phyloP scores from a whole-genome alignment of 805 yeast species.

The Metschnikowia arizonensis region DNA sequence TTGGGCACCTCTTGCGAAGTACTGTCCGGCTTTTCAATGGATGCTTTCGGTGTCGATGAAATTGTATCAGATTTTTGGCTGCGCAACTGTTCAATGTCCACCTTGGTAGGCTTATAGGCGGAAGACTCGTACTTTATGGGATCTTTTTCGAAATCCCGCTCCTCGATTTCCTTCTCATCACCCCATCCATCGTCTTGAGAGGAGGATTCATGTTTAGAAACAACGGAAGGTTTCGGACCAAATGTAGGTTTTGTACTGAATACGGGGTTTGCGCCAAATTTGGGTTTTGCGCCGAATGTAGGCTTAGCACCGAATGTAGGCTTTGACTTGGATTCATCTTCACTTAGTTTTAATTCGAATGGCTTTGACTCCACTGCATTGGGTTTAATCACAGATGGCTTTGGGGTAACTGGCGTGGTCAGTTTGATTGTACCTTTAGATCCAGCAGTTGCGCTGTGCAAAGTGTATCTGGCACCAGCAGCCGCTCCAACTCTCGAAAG shows the following conservation, averaged over 20 bases:
- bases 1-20: slow-evolving; percentile 35
- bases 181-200: slow-evolving; percentile 61
- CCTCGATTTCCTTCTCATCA: slow-evolving; percentile 56
- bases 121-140: slow-evolving; percentile 54
- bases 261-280: slow-evolving; percentile 17
- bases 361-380: slow-evolving; percentile 10
- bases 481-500: slow-evolving; percentile 78
- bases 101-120: slow-evolving; percentile 65
- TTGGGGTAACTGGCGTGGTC: slow-evolving; percentile 15
- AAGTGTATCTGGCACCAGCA: slow-evolving; percentile 84
- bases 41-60: slow-evolving; percentile 37
- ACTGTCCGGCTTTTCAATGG: slow-evolving; percentile 7
- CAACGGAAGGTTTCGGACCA: slow-evolving; percentile 18
- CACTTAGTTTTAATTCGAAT: slow-evolving; percentile 5
- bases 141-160: slow-evolving; percentile 46
- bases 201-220: slow-evolving; percentile 22
- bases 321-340: slow-evolving; percentile 7
- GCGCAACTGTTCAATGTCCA: slow-evolving; percentile 53
- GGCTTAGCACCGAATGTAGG: slow-evolving; percentile 17
- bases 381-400: slow-evolving; percentile 5
- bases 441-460: slow-evolving; percentile 13
- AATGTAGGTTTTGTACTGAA: slow-evolving; percentile 19
- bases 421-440: slow-evolving; percentile 4
- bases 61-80: slow-evolving; percentile 44
- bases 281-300: slow-evolving; percentile 16